Conservation (phyloP, 2,329 filamentous ascomycete genomes). For the Paracorniculantispora psalliotae region DNA sequence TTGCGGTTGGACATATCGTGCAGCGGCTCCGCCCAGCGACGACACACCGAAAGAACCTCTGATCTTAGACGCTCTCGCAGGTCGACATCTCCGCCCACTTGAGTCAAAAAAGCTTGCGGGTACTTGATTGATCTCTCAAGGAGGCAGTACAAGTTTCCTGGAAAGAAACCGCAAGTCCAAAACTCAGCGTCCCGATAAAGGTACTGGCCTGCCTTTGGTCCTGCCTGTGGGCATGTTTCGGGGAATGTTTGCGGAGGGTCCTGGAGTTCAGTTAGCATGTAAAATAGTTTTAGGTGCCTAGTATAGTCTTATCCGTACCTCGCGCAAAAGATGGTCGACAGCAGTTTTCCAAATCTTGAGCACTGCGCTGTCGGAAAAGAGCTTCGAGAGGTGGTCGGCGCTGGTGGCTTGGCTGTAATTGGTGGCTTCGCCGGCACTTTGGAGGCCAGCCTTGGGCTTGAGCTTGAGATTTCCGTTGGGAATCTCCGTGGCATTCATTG, state of each 20-base stretch:
- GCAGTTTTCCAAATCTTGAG: conserved; percentile 17
- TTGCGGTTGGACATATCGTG: conserved; percentile 36
- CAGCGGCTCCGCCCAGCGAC: conserved; percentile 29
- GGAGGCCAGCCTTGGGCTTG: neutral
- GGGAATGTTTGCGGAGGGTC: conserved; percentile 22
- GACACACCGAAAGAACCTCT: conserved; percentile 22
- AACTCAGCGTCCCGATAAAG: conserved; percentile 29
- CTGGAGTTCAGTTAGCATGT: neutral
- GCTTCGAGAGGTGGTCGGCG: neutral
- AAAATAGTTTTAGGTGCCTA: neutral
- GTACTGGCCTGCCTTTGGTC: conserved; percentile 23
- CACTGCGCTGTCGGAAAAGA: neutral
- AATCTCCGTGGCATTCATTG: neutral
- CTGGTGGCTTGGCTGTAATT: neutral
- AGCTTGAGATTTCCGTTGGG: neutral
- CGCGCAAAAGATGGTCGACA: conserved; percentile 5
- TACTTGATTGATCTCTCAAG: conserved; percentile 29
- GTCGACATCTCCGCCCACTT: neutral
- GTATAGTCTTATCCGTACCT: neutral
- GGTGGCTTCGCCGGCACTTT: neutral
- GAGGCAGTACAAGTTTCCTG: conserved; percentile 30
- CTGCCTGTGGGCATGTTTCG: conserved; percentile 28
- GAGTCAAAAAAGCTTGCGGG: conserved; percentile 19
- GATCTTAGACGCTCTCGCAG: neutral
- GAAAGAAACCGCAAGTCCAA: conserved; percentile 41